Conservation (phyloP, 2,329 filamentous ascomycete genomes). For the Xylariaceae sp. region DNA sequence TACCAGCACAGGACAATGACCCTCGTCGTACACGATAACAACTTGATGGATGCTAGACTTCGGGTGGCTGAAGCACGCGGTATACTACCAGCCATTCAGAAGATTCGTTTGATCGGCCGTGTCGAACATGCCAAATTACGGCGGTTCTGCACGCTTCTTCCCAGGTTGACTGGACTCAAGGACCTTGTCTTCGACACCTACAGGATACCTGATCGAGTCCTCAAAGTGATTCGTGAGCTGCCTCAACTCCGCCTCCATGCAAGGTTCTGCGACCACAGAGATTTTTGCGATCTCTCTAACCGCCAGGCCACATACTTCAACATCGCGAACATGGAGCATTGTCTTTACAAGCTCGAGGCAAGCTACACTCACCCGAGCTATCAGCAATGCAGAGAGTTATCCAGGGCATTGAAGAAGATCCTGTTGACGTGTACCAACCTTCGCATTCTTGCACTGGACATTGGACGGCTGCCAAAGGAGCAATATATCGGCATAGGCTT, state of each 20-base stretch:
- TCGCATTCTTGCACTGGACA: background rate
- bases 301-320: background rate
- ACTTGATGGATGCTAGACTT: background rate
- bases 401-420: background rate
- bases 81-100: background rate
- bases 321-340: background rate
- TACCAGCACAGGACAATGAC: background rate
- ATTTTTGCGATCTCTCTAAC: no score
- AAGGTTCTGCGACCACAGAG: no score
- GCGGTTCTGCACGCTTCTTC: background rate
- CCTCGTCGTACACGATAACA: background rate
- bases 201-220: background rate
- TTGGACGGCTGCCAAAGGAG: background rate
- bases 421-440: background rate
- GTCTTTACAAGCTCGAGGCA: no score
- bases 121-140: background rate
- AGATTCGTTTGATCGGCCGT: background rate
- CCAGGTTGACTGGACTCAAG: background rate
- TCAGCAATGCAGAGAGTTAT: background rate
- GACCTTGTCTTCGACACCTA: background rate
- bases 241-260: background rate
- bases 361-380: background rate
- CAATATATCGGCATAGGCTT: no score
- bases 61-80: background rate
- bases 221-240: background rate